Evolutionary conservation across 495 filamentous ascomycete species (phyloP).

Genomic region (Halenospora varia): DNA sequence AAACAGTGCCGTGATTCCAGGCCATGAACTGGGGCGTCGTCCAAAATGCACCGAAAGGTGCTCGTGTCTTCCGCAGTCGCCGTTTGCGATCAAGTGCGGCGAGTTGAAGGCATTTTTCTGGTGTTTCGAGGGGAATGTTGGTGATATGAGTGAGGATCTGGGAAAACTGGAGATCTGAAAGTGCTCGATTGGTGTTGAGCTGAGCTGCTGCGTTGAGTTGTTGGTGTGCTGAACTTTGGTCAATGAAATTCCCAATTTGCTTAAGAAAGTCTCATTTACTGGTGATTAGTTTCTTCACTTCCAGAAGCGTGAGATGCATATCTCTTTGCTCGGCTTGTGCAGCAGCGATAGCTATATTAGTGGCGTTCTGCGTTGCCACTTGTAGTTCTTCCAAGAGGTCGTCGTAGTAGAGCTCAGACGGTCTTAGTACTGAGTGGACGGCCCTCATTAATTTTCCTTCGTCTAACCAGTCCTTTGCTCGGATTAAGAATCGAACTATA

Average conservation of each 20-base stretch:
- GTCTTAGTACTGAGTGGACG: constrained; percentile 20
- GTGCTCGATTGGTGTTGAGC: background rate
- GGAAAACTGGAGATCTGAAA: background rate
- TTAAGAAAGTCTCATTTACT: background rate
- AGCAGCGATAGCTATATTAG: constrained; percentile 1
- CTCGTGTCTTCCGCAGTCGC: too few species aligned
- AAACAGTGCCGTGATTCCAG: too few species aligned
- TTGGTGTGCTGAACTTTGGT: background rate
- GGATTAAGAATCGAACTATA: constrained; percentile 30
- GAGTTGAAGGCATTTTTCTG: background rate
- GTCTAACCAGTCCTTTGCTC: constrained; percentile 31
- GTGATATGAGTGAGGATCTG: background rate
- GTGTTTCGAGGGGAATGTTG: background rate
- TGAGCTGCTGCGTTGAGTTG: background rate
- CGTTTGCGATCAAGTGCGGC: too few species aligned
- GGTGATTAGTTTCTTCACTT: background rate
- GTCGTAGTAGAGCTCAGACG: constrained; percentile 23
- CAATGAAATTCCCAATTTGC: background rate
- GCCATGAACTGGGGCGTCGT: too few species aligned
- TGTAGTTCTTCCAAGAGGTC: constrained; percentile 26
- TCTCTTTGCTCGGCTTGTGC: constrained; percentile 7
- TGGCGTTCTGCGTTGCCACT: constrained; percentile 8
- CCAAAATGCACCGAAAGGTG: too few species aligned
- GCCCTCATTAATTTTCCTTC: constrained; percentile 22
- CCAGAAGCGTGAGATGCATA: background rate